These are phyloP conservation scores for Austropuccinia psidii DNA, from an alignment of 1,284 basidiomycete genomes.

Conservation along the genomic window DNA sequence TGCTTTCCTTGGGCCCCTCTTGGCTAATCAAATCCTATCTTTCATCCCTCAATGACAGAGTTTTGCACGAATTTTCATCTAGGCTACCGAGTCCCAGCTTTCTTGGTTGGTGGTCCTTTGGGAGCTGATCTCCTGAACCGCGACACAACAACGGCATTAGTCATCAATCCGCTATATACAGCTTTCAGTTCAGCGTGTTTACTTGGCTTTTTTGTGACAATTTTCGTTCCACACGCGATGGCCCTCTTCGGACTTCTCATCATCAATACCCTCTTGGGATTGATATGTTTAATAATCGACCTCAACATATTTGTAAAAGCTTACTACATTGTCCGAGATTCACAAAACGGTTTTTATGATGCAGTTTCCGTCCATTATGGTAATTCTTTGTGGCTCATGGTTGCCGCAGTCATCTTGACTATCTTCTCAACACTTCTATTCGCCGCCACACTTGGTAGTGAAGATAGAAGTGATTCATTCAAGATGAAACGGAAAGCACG, in stretches of 20 bases:
- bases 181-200: slow-evolving; percentile 7
- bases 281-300: slow-evolving; percentile 24
- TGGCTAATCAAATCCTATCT: not conserved
- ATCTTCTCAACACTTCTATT: slow-evolving; percentile 10
- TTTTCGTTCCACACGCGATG: not conserved
- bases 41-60: not conserved
- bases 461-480: no score
- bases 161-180: slow-evolving; percentile 25
- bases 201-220: not conserved
- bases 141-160: not conserved
- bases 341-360: not conserved
- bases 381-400: slow-evolving; percentile 21
- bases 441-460: slow-evolving; percentile 6
- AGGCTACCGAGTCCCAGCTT: slow-evolving; percentile 15
- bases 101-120: slow-evolving; percentile 2
- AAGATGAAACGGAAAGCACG: no score
- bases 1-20: no score
- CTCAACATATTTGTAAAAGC: slow-evolving; percentile 5
- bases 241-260: not conserved
- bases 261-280: slow-evolving; percentile 6
- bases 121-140: not conserved
- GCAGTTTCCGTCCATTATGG: slow-evolving; percentile 2
- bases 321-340: slow-evolving; percentile 11
- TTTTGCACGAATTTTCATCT: slow-evolving; percentile 7
- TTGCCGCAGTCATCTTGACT: slow-evolving; percentile 11